These are phyloP conservation scores for Volutella citrinella DNA, from an alignment of 2,329 filamentous ascomycete species.

Conservation along the genomic window DNA sequence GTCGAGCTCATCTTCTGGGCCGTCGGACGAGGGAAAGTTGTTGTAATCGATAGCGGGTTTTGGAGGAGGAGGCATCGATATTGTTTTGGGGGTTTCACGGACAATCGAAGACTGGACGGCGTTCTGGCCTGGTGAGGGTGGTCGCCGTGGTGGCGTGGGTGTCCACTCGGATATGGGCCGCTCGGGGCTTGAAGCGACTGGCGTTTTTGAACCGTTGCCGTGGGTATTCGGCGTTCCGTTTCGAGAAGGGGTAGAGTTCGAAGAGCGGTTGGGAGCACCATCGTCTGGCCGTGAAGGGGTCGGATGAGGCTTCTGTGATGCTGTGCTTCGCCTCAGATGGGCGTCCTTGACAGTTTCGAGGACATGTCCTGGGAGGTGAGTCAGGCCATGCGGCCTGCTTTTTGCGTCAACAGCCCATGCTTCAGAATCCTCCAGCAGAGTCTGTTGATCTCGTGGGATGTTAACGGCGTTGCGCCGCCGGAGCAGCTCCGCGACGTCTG, in stretches of 20 bases:
- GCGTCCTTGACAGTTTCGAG: conserved; percentile 29
- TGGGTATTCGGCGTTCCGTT: too few relatives aligned
- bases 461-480: conserved; percentile 25
- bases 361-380: conserved; percentile 35
- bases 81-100: conserved; percentile 22
- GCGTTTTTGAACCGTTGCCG: too few relatives aligned
- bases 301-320: not conserved
- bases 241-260: too few relatives aligned
- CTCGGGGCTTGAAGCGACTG: too few relatives aligned
- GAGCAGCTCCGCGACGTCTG: conserved; percentile 22
- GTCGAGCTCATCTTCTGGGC: conserved; percentile 36
- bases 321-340: conserved; percentile 16
- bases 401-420: conserved; percentile 35
- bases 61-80: conserved; percentile 9
- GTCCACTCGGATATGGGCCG: too few relatives aligned
- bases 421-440: conserved; percentile 31
- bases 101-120: conserved; percentile 18
- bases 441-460: conserved; percentile 38
- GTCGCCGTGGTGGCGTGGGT: too few relatives aligned
- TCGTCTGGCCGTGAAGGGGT: too few relatives aligned
- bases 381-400: conserved; percentile 19
- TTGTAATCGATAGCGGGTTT: conserved; percentile 8
- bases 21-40: conserved; percentile 15
- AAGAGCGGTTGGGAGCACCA: too few relatives aligned
- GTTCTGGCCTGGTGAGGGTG: too few relatives aligned